Conservation (phyloP, 192 early-diverging fungal genomes). For the Podila verticillata region DNA sequence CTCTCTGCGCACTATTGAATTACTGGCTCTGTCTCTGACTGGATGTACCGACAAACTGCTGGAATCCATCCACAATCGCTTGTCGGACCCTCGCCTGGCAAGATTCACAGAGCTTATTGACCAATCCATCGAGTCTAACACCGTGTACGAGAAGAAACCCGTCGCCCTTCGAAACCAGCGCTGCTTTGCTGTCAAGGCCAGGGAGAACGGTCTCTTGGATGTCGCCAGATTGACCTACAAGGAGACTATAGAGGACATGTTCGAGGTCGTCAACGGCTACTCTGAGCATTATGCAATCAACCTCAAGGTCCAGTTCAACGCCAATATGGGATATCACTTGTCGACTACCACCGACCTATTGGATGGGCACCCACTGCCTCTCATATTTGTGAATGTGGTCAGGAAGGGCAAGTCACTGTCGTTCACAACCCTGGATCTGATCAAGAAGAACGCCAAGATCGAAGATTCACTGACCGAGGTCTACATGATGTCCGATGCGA, state of each 20-base stretch:
- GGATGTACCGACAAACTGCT: conserved; percentile 55
- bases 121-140: conserved; percentile 75
- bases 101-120: conserved; percentile 63
- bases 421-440: conserved; percentile 83
- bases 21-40: conserved; percentile 48
- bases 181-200: conserved; percentile 87
- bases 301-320: conserved; percentile 75
- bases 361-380: conserved; percentile 58
- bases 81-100: conserved; percentile 52
- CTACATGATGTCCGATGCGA: conserved; percentile 81
- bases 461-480: conserved; percentile 85
- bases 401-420: conserved; percentile 68
- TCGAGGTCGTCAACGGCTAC: conserved; percentile 66
- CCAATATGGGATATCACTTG: conserved; percentile 71
- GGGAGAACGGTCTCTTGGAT: conserved; percentile 87
- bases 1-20: conserved; percentile 60
- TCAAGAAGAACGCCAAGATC: conserved; percentile 84
- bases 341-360: conserved; percentile 53
- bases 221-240: conserved; percentile 84
- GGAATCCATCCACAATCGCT: conserved; percentile 46
- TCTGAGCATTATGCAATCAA: conserved; percentile 62
- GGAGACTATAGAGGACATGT: conserved; percentile 77
- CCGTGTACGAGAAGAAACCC: conserved; percentile 75
- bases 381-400: conserved; percentile 78
- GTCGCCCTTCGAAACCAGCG: conserved; percentile 83